Evolutionary conservation across 2,329 filamentous ascomycete genomes (phyloP).

Genomic region (Aureobasidium sp.): DNA sequence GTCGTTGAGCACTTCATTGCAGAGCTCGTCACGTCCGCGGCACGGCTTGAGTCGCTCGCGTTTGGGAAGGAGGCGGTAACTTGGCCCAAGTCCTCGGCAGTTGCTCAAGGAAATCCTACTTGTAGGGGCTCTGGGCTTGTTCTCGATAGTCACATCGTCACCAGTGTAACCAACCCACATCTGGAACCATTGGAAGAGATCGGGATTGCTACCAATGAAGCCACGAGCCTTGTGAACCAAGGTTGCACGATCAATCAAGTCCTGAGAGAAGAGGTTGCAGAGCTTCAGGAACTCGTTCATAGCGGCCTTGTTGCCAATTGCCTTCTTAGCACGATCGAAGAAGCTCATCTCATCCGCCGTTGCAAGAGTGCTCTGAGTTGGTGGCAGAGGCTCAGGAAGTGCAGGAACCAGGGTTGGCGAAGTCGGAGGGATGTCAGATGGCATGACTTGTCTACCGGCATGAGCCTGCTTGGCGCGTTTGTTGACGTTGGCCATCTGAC

Average conservation of each 20-base stretch:
- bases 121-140: constrained; percentile 64
- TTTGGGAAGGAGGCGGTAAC: constrained; percentile 87
- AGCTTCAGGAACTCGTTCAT: constrained; percentile 97
- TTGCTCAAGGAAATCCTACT: constrained; percentile 90
- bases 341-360: constrained; percentile 82
- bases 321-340: constrained; percentile 96
- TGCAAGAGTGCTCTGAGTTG: constrained; percentile 64
- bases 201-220: constrained; percentile 82
- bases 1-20: constrained; percentile 87
- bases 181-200: constrained; percentile 86
- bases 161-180: constrained; percentile 72
- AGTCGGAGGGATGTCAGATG: constrained; percentile 54
- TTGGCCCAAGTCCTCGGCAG: constrained; percentile 90
- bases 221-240: constrained; percentile 74
- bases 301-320: constrained; percentile 81
- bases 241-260: constrained; percentile 79
- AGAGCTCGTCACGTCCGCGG: constrained; percentile 90
- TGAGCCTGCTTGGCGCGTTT: constrained; percentile 71
- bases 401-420: constrained; percentile 85
- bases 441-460: constrained; percentile 50
- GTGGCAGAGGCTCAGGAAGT: constrained; percentile 78
- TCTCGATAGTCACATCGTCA: constrained; percentile 71
- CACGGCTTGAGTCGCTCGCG: constrained; percentile 85
- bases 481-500: constrained; percentile 19
- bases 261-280: constrained; percentile 89